Evolutionary conservation across 495 filamentous ascomycete genomes (phyloP).

Genomic region (Penicillium turbatum): DNA sequence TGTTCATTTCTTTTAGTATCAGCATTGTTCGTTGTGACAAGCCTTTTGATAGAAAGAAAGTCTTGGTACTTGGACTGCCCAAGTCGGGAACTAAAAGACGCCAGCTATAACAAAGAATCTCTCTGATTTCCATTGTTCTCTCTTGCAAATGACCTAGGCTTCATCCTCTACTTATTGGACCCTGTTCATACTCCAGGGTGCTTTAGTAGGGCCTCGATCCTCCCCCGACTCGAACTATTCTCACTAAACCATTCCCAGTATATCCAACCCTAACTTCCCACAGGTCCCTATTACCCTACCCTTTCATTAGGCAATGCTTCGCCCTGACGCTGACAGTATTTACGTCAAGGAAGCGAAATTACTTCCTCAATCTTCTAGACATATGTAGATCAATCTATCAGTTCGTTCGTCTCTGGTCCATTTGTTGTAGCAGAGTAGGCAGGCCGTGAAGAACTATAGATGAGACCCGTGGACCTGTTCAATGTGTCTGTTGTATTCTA

Average conservation of each 20-base stretch:
- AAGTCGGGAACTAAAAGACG: too few relatives aligned
- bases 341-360: neutral
- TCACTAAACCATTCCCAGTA: neutral
- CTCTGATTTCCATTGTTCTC: neutral
- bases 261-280: neutral
- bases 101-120: neutral
- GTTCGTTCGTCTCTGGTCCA: neutral
- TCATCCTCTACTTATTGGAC: too few relatives aligned
- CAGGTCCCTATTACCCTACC: neutral
- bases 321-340: neutral
- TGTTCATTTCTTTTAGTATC: too few relatives aligned
- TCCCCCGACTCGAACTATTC: neutral
- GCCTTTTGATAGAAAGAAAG: too few relatives aligned
- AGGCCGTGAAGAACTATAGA: neutral
- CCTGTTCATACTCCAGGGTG: too few relatives aligned
- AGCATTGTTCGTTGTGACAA: too few relatives aligned
- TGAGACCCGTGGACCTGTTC: neutral
- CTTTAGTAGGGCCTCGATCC: neutral
- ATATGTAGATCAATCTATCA: neutral
- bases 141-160: too few relatives aligned
- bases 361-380: neutral
- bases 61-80: too few relatives aligned
- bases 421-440: neutral
- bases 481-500: slow-evolving; percentile 5
- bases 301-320: neutral